phyloP scores from a whole-genome alignment of 2,329 filamentous ascomycete species.

The Apiospora hydei region DNA sequence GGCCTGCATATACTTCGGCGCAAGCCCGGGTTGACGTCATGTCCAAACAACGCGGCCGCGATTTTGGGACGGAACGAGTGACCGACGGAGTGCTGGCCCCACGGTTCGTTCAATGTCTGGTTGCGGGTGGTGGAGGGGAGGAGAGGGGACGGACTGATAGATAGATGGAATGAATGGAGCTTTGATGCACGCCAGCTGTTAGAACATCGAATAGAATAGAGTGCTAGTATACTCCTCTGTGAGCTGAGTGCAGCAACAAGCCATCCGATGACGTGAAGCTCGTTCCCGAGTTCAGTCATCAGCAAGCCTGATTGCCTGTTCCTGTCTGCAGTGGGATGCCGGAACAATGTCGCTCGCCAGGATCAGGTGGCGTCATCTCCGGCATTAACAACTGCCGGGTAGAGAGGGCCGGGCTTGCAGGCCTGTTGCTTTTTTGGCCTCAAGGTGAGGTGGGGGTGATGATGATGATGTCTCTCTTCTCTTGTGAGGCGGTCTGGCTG shows the following conservation, averaged over 20 bases:
- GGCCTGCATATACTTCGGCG: not conserved
- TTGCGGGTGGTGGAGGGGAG: not conserved
- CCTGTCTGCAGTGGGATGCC: not conserved
- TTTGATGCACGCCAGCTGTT: constrained; percentile 1
- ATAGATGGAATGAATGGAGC: not conserved
- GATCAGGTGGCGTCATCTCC: constrained; percentile 9
- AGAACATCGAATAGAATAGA: not conserved
- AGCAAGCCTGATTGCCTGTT: constrained; percentile 12
- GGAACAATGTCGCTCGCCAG: not conserved
- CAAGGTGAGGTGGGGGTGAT: not conserved
- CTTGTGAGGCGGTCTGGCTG: constrained; percentile 1
- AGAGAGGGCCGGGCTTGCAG: not conserved
- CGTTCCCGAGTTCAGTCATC: not conserved
- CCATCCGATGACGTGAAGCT: not conserved
- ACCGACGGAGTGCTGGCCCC: not conserved
- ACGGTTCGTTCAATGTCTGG: constrained; percentile 7
- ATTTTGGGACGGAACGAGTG: not conserved
- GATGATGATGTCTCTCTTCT: constrained; percentile 11
- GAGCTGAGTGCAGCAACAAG: not conserved
- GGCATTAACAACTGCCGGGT: not conserved
- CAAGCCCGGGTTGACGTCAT: constrained; percentile 11
- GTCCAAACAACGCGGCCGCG: not conserved
- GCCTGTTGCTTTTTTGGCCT: not conserved
- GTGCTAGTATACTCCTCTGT: not conserved
- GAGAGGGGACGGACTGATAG: not conserved